phyloP scores from a whole-genome alignment of 768 basidiomycete genomes.

The Sporobolomyces phaffii region DNA sequence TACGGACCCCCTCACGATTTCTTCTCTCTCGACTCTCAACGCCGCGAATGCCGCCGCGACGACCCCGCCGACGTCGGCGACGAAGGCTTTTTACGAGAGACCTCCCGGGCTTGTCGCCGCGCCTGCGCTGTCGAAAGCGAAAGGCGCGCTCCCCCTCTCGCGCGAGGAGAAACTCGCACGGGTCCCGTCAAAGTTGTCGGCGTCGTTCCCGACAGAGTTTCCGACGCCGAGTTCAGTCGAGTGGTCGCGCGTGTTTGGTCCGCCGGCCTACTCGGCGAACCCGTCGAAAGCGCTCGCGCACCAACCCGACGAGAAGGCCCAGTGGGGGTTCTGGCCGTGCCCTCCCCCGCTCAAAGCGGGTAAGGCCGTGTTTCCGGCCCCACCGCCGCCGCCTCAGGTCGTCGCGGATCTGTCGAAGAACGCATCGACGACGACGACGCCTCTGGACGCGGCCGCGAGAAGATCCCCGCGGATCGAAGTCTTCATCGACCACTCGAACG shows the following conservation, averaged over 20 bases:
- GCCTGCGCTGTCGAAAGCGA: neutral
- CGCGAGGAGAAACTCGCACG: constrained; percentile 9
- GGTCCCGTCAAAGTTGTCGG: constrained; percentile 52
- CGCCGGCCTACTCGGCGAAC: constrained; percentile 10
- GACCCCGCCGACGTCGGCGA: neutral
- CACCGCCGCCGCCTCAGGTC: constrained; percentile 17
- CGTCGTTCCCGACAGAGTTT: constrained; percentile 56
- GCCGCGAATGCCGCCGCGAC: neutral
- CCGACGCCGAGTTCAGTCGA: constrained; percentile 47
- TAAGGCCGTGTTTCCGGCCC: constrained; percentile 33
- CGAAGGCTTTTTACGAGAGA: constrained; percentile 28
- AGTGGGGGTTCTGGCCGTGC: constrained; percentile 33
- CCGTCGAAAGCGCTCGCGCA: constrained; percentile 7
- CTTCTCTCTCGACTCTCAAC: neutral
- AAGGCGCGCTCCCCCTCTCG: constrained; percentile 23
- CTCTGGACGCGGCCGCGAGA: too few species aligned
- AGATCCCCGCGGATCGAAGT: constrained; percentile 26
- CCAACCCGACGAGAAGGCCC: constrained; percentile 22
- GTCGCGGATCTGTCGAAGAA: constrained; percentile 3
- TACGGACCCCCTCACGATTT: neutral
- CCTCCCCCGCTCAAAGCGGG: constrained; percentile 22
- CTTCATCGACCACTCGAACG: constrained; percentile 40
- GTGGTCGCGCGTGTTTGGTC: neutral
- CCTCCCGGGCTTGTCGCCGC: neutral
- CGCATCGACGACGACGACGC: constrained; percentile 9